phyloP scores from a whole-genome alignment of 2,329 filamentous ascomycete genomes.

The Dichotomopilus funicola region DNA sequence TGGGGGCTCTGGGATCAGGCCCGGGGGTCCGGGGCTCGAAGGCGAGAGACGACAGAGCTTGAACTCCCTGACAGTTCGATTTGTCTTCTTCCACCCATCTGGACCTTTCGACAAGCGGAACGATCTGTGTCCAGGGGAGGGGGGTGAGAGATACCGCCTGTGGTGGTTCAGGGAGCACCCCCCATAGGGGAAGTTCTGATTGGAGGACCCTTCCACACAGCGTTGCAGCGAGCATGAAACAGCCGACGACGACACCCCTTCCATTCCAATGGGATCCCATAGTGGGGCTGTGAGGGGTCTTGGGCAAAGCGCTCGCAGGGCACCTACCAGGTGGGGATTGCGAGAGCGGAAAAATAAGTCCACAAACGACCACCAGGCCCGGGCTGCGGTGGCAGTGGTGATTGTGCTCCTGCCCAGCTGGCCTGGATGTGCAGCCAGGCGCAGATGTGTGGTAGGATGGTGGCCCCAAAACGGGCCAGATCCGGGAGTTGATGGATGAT shows the following conservation, averaged over 20 bases:
- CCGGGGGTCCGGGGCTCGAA: no score
- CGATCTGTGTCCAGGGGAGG: constrained; percentile 2
- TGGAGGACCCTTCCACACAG: background rate
- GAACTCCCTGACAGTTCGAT: no score
- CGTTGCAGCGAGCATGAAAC: constrained; percentile 9
- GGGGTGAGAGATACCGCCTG: background rate
- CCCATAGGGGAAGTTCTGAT: background rate
- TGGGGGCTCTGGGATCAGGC: no score
- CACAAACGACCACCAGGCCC: background rate
- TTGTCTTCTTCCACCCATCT: no score
- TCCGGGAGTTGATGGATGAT: background rate
- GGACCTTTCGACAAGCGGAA: background rate
- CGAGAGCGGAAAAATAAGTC: background rate
- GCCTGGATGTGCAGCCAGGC: no score
- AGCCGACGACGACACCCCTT: background rate
- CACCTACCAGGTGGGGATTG: background rate
- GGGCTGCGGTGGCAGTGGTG: no score
- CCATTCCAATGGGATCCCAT: background rate
- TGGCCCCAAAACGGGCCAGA: no score
- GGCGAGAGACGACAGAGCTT: no score
- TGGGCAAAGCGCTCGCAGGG: background rate
- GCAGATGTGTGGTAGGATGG: no score
- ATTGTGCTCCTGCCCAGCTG: no score
- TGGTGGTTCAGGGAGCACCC: background rate
- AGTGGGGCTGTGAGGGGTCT: background rate